Evolutionary conservation across 257 asterid genomes (phyloP).

Genomic region (Misopates orontium): DNA sequence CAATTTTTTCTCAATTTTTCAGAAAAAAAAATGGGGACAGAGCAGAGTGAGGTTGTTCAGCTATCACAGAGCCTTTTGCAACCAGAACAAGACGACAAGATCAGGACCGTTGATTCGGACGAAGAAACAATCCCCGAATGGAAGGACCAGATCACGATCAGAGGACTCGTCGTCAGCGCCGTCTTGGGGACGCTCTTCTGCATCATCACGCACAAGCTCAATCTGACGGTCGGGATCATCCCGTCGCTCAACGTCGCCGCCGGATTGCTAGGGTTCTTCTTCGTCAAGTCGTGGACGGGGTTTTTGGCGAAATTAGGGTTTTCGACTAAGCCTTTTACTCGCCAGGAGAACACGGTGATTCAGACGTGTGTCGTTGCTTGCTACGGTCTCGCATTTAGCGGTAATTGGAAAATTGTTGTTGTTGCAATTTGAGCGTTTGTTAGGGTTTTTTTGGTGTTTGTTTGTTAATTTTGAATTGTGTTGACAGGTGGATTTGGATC

Average conservation of each 20-base stretch:
- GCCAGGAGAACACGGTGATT: constrained; percentile 91
- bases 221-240: constrained; percentile 88
- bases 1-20: neutral
- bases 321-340: constrained; percentile 61
- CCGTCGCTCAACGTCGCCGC: constrained; percentile 96
- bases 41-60: constrained; percentile 44
- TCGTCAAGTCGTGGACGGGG: constrained; percentile 78
- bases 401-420: constrained; percentile 45
- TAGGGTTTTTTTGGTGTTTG: constrained; percentile 11
- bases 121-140: constrained; percentile 58
- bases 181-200: constrained; percentile 82
- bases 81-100: constrained; percentile 24
- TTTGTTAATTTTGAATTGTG: constrained; percentile 18
- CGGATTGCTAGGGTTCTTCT: constrained; percentile 90
- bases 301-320: constrained; percentile 59
- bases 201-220: constrained; percentile 89
- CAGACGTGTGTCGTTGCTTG: constrained; percentile 98
- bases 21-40: constrained; percentile 53
- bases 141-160: constrained; percentile 90
- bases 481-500: constrained; percentile 92
- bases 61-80: constrained; percentile 43
- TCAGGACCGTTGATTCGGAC: constrained; percentile 18
- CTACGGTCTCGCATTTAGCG: constrained; percentile 93
- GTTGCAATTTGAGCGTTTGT: neutral
- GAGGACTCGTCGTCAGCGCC: constrained; percentile 84